These are phyloP conservation scores for Trichoderma endophyticum DNA, from an alignment of 2,329 filamentous ascomycete species.

Conservation along the genomic window DNA sequence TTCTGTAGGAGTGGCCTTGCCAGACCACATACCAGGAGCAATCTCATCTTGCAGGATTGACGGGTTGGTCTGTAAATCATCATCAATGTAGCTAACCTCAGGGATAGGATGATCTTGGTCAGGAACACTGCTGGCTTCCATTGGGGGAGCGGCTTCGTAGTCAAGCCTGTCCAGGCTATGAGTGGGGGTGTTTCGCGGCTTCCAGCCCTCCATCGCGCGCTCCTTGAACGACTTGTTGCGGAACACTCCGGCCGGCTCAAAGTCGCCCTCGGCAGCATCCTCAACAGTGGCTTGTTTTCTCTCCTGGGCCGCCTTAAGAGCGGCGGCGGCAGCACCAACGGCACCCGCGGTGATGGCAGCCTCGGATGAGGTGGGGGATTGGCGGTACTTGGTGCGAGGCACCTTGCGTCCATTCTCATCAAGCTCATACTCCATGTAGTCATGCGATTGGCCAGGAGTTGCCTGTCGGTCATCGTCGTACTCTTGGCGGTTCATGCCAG, in stretches of 20 bases:
- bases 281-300: constrained; percentile 40
- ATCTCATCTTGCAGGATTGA: constrained; percentile 68
- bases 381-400: constrained; percentile 41
- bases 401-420: constrained; percentile 58
- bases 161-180: constrained; percentile 59
- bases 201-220: constrained; percentile 55
- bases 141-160: constrained; percentile 49
- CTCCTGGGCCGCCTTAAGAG: constrained; percentile 48
- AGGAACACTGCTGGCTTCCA: constrained; percentile 68
- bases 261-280: constrained; percentile 38
- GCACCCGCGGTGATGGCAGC: constrained; percentile 56
- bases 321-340: constrained; percentile 51
- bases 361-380: constrained; percentile 56
- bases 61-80: constrained; percentile 78
- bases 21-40: constrained; percentile 49
- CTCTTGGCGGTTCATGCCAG: constrained; percentile 37
- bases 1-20: constrained; percentile 50
- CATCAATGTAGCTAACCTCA: constrained; percentile 66
- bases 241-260: constrained; percentile 49
- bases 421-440: constrained; percentile 55
- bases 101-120: constrained; percentile 68
- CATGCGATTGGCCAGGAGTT: constrained; percentile 43
- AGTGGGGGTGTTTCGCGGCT: constrained; percentile 53
- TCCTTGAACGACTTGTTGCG: constrained; percentile 66
- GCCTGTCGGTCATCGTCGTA: constrained; percentile 38